Evolutionary conservation across 805 yeast species (phyloP).

Genomic region (Ogataea pilisensis): DNA sequence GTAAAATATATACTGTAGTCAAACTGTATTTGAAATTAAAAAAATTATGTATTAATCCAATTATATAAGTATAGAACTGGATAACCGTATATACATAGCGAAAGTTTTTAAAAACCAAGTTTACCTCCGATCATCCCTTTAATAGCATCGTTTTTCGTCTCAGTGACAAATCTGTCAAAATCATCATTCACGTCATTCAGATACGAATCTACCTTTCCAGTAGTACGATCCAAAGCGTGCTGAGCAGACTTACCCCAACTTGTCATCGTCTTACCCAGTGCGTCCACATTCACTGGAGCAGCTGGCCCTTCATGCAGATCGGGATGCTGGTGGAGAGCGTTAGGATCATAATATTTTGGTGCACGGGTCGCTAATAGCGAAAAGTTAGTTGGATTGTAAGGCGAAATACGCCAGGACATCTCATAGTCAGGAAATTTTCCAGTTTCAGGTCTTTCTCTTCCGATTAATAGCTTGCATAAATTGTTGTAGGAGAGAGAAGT

Average conservation of each 20-base stretch:
- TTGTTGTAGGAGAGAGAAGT: conserved; percentile 58
- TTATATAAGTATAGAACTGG: no score
- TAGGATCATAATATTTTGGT: conserved; percentile 31
- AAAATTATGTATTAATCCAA: no score
- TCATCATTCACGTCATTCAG: conserved; percentile 29
- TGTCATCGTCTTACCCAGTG: conserved; percentile 12
- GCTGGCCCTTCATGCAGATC: conserved; percentile 18
- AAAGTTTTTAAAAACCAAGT: conserved; percentile 13
- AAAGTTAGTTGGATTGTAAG: conserved; percentile 33
- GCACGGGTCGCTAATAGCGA: conserved; percentile 24
- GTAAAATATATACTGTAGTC: no score
- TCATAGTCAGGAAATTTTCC: conserved; percentile 46
- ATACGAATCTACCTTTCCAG: conserved; percentile 22
- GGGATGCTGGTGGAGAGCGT: conserved; percentile 28
- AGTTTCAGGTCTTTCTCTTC: conserved; percentile 58
- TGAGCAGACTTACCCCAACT: conserved; percentile 23
- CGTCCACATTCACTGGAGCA: conserved; percentile 10
- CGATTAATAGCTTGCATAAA: conserved; percentile 64
- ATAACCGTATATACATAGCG: no score
- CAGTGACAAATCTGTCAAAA: conserved; percentile 26
- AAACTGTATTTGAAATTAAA: no score
- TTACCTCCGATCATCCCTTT: conserved; percentile 25
- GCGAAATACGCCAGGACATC: conserved; percentile 45
- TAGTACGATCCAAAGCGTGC: conserved; percentile 21
- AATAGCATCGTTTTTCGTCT: conserved; percentile 28